A percentile compares a stretch with the other conserved stretches of the same genome.
These are phyloP conservation scores for Trypanosoma grayi DNA, from an alignment of 208 protist species.

Conservation along the genomic window DNA sequence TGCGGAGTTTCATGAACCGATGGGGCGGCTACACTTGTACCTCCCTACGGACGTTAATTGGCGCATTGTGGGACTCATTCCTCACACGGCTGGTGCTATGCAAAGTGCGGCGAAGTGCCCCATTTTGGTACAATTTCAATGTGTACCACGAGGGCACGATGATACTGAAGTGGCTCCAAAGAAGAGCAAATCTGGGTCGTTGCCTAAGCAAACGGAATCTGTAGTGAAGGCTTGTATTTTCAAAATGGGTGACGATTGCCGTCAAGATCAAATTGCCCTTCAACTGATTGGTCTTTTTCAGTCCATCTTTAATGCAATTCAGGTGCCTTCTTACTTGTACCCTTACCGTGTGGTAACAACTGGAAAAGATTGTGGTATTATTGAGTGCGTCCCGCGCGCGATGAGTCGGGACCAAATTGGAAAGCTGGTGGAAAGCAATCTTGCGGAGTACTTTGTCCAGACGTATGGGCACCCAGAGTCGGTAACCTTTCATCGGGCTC, in stretches of 20 bases:
- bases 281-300: slow-evolving; percentile 91
- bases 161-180: slow-evolving; percentile 28
- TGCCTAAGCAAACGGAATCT: neutral
- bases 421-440: slow-evolving; percentile 83
- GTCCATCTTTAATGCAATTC: slow-evolving; percentile 78
- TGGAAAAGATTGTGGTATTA: slow-evolving; percentile 84
- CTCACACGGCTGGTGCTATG: slow-evolving; percentile 77
- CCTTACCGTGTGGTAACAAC: slow-evolving; percentile 93
- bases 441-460: slow-evolving; percentile 91
- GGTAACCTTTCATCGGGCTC: slow-evolving; percentile 75
- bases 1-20: slow-evolving; percentile 55
- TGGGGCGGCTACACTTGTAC: slow-evolving; percentile 65
- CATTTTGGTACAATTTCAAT: slow-evolving; percentile 88
- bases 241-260: slow-evolving; percentile 95
- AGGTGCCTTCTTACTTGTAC: slow-evolving; percentile 85
- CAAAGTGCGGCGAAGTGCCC: slow-evolving; percentile 91
- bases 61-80: slow-evolving; percentile 72
- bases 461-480: slow-evolving; percentile 89
- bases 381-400: slow-evolving; percentile 90
- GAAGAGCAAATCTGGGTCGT: neutral
- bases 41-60: slow-evolving; percentile 77
- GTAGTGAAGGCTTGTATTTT: slow-evolving; percentile 90
- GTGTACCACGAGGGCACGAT: slow-evolving; percentile 40
- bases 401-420: slow-evolving; percentile 91
- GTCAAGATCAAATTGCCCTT: slow-evolving; percentile 92